Conservation (phyloP, 176 grass and related monocot genomes). For the Oryza glaberrima region DNA sequence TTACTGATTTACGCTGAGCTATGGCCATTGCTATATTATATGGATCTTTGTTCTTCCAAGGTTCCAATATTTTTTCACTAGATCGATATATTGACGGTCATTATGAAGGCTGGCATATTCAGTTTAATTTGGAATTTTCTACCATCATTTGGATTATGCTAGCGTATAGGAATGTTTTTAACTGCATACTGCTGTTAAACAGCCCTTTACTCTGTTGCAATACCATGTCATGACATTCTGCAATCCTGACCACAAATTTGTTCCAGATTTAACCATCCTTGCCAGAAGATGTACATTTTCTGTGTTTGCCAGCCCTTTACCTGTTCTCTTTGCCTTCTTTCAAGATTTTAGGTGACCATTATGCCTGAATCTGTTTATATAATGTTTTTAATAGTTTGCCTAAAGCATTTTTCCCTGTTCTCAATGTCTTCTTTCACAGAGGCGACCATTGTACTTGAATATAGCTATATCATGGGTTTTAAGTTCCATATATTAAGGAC, state of each 20-base stretch:
- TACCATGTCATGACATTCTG: neutral
- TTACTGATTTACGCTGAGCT: neutral
- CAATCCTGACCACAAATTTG: neutral
- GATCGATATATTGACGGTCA: neutral
- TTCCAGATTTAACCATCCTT: constrained; percentile 9
- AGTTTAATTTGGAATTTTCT: constrained; percentile 14
- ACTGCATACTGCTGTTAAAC: neutral
- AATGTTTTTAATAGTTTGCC: neutral
- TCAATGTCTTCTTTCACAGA: constrained; percentile 2
- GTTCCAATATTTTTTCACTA: neutral
- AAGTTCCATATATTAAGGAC: constrained; percentile 8
- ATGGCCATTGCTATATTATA: constrained; percentile 16
- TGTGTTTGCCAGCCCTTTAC: neutral
- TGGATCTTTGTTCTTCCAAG: neutral
- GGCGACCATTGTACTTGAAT: neutral
- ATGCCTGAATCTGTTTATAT: constrained; percentile 20
- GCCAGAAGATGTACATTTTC: constrained; percentile 2
- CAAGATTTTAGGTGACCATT: neutral
- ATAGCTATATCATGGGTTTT: neutral
- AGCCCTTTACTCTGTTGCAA: neutral
- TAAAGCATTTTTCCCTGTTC: constrained; percentile 20
- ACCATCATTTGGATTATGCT: constrained; percentile 2
- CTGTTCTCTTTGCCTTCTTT: constrained; percentile 18
- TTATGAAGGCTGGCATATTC: neutral
- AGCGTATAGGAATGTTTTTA: constrained; percentile 24